Evolutionary conservation across 768 basidiomycete genomes (phyloP).

Genomic region (Termitomyces eurrhizus): DNA sequence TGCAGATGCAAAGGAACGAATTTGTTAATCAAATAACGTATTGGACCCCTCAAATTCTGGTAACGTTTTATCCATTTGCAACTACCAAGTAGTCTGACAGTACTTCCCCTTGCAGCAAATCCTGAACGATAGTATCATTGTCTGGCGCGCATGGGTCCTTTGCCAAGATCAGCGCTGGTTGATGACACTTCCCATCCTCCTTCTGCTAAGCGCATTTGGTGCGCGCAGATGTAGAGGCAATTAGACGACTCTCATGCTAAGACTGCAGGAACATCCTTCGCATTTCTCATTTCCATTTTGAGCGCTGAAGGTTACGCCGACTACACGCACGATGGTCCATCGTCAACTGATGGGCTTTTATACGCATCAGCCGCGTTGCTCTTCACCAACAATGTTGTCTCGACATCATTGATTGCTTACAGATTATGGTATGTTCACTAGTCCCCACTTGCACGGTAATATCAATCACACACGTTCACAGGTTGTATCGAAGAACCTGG

Average conservation of each 20-base stretch:
- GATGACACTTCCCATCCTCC: slow-evolving; percentile 1
- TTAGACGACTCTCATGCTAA: not conserved
- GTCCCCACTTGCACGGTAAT: not conserved
- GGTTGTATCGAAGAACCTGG: slow-evolving; percentile 1
- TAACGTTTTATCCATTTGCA: not conserved
- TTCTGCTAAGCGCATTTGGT: slow-evolving; percentile 1
- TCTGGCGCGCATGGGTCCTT: slow-evolving; percentile 8
- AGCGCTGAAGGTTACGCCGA: not conserved
- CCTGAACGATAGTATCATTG: slow-evolving; percentile 5
- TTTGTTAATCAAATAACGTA: slow-evolving; percentile 4
- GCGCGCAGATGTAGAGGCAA: not conserved
- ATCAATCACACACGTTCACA: not conserved
- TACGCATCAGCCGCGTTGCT: slow-evolving; percentile 2
- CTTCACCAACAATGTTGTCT: slow-evolving; percentile 2
- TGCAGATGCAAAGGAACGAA: slow-evolving; percentile 3
- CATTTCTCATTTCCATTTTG: slow-evolving; percentile 3
- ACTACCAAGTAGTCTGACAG: not conserved
- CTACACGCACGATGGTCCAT: not conserved
- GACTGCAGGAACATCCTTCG: not conserved
- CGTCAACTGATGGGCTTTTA: slow-evolving; percentile 1
- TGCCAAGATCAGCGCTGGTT: slow-evolving; percentile 4
- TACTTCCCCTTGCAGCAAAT: not conserved
- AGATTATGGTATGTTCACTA: slow-evolving; percentile 3
- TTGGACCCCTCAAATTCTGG: slow-evolving; percentile 1
- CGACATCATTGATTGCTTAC: slow-evolving; percentile 4